Evolutionary conservation across 2,329 filamentous ascomycete species (phyloP).

Genomic region (Westerdykella sp.): DNA sequence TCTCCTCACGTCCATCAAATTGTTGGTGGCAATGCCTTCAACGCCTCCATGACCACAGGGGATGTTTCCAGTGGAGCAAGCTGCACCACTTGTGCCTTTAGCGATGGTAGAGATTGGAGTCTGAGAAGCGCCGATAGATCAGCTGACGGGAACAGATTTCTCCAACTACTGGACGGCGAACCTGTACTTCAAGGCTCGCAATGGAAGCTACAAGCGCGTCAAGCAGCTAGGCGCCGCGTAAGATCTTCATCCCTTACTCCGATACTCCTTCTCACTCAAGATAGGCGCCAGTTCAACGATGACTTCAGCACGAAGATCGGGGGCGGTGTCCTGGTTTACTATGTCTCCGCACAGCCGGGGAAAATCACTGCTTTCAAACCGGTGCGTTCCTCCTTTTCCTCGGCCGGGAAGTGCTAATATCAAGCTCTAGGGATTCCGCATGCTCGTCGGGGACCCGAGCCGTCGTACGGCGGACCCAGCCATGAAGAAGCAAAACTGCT

Average conservation of each 20-base stretch:
- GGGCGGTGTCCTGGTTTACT: constrained; percentile 21
- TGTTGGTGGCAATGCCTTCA: constrained; percentile 43
- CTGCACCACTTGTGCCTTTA: constrained; percentile 41
- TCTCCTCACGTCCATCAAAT: constrained; percentile 38
- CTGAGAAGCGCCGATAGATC: not conserved
- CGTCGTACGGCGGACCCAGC: constrained; percentile 9
- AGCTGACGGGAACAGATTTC: constrained; percentile 9
- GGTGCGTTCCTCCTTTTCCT: constrained; percentile 3
- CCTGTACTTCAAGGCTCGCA: constrained; percentile 38
- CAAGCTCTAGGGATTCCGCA: constrained; percentile 40
- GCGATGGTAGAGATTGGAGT: constrained; percentile 25
- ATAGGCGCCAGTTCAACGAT: constrained; percentile 16
- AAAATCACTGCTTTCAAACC: constrained; percentile 17
- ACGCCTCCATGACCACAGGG: constrained; percentile 38
- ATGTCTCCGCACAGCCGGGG: constrained; percentile 17
- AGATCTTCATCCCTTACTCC: not conserved
- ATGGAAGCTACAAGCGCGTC: constrained; percentile 38
- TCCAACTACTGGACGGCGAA: constrained; percentile 42
- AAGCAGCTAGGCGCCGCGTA: constrained; percentile 10
- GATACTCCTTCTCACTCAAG: not conserved
- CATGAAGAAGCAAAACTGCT: constrained; percentile 34
- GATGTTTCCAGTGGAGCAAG: constrained; percentile 25
- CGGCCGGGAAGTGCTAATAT: not conserved
- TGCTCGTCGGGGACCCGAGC: constrained; percentile 38
- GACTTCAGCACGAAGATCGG: constrained; percentile 20